A percentile compares a stretch with the other conserved stretches of the same genome.
phyloP scores from a whole-genome alignment of 352 stramenopile genomes.

The Globisporangium carolinianum region DNA sequence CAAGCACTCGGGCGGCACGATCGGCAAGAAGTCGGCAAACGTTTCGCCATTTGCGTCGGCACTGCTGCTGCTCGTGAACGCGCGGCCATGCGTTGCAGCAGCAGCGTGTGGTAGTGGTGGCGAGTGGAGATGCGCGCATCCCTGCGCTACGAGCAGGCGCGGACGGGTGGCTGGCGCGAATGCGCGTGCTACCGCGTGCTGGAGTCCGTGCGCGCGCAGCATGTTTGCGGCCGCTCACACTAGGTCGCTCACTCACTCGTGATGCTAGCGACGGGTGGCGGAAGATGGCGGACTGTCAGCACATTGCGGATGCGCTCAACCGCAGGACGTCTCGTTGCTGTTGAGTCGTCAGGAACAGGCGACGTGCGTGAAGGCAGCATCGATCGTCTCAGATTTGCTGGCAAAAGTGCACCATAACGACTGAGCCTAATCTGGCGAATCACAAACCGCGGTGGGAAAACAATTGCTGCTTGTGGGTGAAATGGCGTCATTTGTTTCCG shows the following conservation, averaged over 20 bases:
- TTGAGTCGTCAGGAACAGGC: no score
- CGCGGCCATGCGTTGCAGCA: background rate
- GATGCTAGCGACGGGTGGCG: no score
- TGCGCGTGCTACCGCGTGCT: background rate
- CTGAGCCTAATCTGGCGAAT: no score
- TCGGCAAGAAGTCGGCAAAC: constrained; percentile 58
- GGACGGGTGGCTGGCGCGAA: constrained; percentile 6
- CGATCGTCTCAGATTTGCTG: no score
- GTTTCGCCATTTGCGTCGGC: background rate
- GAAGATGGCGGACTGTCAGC: no score
- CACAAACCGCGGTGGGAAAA: no score
- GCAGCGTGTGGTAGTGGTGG: background rate
- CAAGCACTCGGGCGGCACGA: constrained; percentile 74
- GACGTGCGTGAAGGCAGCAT: no score
- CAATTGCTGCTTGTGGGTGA: background rate
- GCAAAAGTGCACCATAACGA: no score
- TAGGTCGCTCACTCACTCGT: no score
- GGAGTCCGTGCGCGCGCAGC: constrained; percentile 9
- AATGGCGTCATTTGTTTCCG: background rate
- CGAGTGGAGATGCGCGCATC: background rate
- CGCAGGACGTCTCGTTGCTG: no score
- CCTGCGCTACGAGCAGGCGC: background rate
- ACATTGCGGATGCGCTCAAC: no score
- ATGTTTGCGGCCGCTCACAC: background rate
- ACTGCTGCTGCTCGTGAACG: constrained; percentile 1